These are phyloP conservation scores for Yarrowia galli DNA, from an alignment of 1,139 yeast genomes.

Conservation along the genomic window DNA sequence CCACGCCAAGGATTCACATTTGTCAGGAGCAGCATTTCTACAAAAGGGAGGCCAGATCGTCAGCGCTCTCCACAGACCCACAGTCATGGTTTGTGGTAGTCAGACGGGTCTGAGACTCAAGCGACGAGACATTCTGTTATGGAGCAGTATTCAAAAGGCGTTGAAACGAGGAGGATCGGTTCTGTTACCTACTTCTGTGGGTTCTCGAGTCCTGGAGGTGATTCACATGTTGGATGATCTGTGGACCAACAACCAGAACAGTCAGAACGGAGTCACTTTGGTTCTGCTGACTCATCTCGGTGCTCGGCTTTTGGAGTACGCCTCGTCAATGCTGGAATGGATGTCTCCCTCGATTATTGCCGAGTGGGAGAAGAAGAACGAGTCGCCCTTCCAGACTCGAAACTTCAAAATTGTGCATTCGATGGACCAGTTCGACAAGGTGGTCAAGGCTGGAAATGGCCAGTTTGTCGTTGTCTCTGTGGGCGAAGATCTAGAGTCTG, in stretches of 20 bases:
- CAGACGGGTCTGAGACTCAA: slow-evolving; percentile 35
- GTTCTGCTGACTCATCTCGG: slow-evolving; percentile 80
- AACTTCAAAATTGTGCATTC: slow-evolving; percentile 63
- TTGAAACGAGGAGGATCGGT: slow-evolving; percentile 78
- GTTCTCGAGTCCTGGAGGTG: slow-evolving; percentile 83
- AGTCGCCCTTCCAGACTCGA: slow-evolving; percentile 69
- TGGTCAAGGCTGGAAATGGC: slow-evolving; percentile 54
- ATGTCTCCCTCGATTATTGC: slow-evolving; percentile 82
- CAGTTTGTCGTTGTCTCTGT: slow-evolving; percentile 86
- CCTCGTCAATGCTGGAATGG: slow-evolving; percentile 94
- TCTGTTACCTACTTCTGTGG: slow-evolving; percentile 81
- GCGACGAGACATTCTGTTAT: slow-evolving; percentile 64
- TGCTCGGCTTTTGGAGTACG: slow-evolving; percentile 77
- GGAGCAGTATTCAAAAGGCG: slow-evolving; percentile 70
- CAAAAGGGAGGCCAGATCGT: slow-evolving; percentile 62
- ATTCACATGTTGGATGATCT: slow-evolving; percentile 71
- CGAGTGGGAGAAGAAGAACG: slow-evolving; percentile 78
- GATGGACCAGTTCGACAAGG: slow-evolving; percentile 62
- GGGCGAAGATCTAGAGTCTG: slow-evolving; percentile 70
- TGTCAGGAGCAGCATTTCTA: slow-evolving; percentile 70
- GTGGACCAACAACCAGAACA: slow-evolving; percentile 59
- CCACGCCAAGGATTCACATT: slow-evolving; percentile 85
- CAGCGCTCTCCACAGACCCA: slow-evolving; percentile 76
- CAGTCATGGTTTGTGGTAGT: slow-evolving; percentile 81
- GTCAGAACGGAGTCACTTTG: slow-evolving; percentile 60